These are phyloP conservation scores for Yamadazyma blattariae DNA, from an alignment of 1,139 yeast genomes.

Conservation along the genomic window DNA sequence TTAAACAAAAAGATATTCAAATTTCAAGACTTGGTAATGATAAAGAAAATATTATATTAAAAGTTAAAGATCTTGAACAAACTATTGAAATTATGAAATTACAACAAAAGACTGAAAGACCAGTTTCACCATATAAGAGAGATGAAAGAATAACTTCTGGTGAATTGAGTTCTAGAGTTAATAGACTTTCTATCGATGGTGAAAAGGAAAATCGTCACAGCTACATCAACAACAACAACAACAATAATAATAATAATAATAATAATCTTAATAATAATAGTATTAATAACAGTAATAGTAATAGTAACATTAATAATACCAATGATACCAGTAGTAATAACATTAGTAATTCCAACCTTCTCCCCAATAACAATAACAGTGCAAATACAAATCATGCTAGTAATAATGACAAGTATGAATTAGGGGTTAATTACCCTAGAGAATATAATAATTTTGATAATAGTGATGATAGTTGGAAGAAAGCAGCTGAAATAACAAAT, in stretches of 20 bases:
- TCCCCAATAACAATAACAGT: too few species aligned
- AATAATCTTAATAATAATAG: too few species aligned
- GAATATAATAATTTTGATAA: slow-evolving; percentile 25
- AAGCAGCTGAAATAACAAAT: slow-evolving; percentile 87
- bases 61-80: slow-evolving; percentile 50
- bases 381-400: not conserved
- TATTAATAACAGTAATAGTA: slow-evolving; percentile 24
- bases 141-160: slow-evolving; percentile 26
- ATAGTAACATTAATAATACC: not conserved
- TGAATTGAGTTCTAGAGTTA: slow-evolving; percentile 45
- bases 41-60: slow-evolving; percentile 50
- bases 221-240: too few species aligned
- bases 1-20: slow-evolving; percentile 68
- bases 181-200: slow-evolving; percentile 41
- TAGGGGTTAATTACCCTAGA: not conserved
- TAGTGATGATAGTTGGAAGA: slow-evolving; percentile 76
- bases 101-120: slow-evolving; percentile 19
- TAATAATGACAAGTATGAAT: not conserved
- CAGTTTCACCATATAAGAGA: slow-evolving; percentile 2
- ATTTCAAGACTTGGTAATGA: slow-evolving; percentile 58
- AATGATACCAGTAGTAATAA: too few species aligned
- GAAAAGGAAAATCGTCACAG: too few species aligned
- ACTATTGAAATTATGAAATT: slow-evolving; percentile 46
- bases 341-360: too few species aligned
- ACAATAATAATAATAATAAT: too few species aligned